Percentiles rank a stretch among this genome's conserved stretches.
Conservation (phyloP, 495 filamentous ascomycete genomes). For the Xylaria cubensis region DNA sequence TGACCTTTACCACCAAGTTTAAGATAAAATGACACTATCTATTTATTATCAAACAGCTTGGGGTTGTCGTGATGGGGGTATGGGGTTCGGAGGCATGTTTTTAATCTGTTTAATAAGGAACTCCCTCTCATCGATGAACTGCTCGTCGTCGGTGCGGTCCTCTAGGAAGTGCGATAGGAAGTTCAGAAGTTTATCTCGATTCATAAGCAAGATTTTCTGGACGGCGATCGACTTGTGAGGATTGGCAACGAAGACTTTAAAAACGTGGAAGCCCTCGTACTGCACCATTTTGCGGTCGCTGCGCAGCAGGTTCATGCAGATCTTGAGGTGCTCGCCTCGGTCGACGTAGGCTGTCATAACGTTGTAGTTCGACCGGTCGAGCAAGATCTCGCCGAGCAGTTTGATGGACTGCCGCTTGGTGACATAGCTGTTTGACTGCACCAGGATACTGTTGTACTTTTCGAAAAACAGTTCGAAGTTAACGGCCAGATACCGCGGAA, state of each 20-base stretch:
- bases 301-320: slow-evolving; percentile 94
- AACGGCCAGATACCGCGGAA: slow-evolving; percentile 80
- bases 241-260: slow-evolving; percentile 99
- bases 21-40: background rate
- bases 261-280: slow-evolving; percentile 99
- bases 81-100: slow-evolving; percentile 72
- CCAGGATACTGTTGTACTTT: slow-evolving; percentile 85
- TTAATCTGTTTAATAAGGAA: slow-evolving; percentile 95
- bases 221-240: slow-evolving; percentile 92
- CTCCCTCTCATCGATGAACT: slow-evolving; percentile 97
- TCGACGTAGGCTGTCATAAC: slow-evolving; percentile 98
- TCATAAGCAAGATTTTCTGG: slow-evolving; percentile 93
- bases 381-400: slow-evolving; percentile 89
- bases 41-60: slow-evolving; percentile 17
- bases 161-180: slow-evolving; percentile 93
- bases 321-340: slow-evolving; percentile 91
- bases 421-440: slow-evolving; percentile 94
- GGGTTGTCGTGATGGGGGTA: slow-evolving; percentile 54
- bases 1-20: slow-evolving; percentile 1
- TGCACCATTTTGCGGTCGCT: slow-evolving; percentile 99
- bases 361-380: slow-evolving; percentile 95
- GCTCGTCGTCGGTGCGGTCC: slow-evolving; percentile 95
- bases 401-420: slow-evolving; percentile 99
- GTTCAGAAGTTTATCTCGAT: slow-evolving; percentile 84
- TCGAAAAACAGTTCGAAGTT: slow-evolving; percentile 93